Percentiles rank a stretch among this genome's conserved stretches.
These are phyloP conservation scores for Botrytis medusae DNA, from an alignment of 2,329 filamentous ascomycete genomes.

Conservation along the genomic window DNA sequence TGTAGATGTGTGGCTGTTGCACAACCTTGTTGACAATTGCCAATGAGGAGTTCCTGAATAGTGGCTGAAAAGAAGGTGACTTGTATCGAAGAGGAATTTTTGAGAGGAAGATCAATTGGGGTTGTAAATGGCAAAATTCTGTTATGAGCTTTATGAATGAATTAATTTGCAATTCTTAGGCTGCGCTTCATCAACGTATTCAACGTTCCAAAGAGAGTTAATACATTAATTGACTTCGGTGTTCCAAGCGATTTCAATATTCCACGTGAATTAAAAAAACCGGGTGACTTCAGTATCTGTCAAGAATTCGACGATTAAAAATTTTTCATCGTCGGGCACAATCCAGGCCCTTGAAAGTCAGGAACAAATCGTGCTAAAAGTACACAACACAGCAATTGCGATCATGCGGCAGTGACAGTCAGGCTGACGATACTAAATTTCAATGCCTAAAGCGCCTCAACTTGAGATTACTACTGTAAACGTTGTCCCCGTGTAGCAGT, in stretches of 20 bases:
- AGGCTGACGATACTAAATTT: not conserved
- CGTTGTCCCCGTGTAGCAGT: slow-evolving; percentile 12
- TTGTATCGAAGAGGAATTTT: not conserved
- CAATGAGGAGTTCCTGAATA: not conserved
- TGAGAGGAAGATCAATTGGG: not conserved
- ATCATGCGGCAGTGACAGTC: not conserved
- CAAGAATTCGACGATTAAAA: not conserved
- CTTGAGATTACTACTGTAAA: not conserved
- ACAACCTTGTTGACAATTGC: not conserved
- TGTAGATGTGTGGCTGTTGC: not conserved
- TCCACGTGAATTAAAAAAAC: not conserved
- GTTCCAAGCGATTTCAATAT: not conserved
- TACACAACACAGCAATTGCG: not conserved
- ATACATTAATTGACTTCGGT: not conserved
- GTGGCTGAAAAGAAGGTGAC: not conserved
- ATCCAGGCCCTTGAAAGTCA: not conserved
- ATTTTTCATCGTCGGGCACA: not conserved
- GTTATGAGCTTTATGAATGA: not conserved
- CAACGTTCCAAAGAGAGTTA: not conserved
- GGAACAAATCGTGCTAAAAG: not conserved
- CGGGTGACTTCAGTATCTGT: not conserved
- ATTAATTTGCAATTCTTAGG: not conserved
- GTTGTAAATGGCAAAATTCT: not conserved
- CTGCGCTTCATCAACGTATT: not conserved
- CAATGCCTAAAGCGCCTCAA: not conserved